phyloP scores from a whole-genome alignment of 192 early-diverging fungal genomes.

The Backusella circina region DNA sequence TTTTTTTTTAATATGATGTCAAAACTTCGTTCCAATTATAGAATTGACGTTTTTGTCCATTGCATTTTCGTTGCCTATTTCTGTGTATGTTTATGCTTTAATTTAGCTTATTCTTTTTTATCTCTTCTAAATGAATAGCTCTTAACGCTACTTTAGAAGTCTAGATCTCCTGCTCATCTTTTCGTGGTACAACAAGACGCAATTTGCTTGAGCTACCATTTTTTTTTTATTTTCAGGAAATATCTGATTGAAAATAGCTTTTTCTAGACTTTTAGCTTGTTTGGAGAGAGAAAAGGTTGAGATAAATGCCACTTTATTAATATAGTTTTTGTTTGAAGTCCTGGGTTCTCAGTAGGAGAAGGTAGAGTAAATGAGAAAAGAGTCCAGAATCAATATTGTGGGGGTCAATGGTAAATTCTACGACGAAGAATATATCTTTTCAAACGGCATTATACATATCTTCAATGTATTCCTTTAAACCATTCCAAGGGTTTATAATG shows the following conservation, averaged over 20 bases:
- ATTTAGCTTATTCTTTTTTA: not conserved
- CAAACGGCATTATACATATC: not conserved
- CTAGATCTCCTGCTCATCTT: not conserved
- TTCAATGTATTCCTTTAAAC: not conserved
- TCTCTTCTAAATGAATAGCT: not conserved
- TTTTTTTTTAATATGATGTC: not conserved
- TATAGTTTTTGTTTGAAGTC: no score
- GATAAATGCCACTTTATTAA: not conserved
- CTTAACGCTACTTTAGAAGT: not conserved
- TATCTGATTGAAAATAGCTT: not conserved
- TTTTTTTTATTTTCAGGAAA: not conserved
- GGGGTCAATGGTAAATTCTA: not conserved
- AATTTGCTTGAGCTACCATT: not conserved
- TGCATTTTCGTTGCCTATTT: not conserved
- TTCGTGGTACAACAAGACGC: not conserved
- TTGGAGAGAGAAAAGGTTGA: not conserved
- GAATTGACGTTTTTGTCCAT: not conserved
- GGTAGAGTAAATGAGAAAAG: not conserved
- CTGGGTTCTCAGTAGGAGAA: not conserved
- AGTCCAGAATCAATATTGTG: not conserved
- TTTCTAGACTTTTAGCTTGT: not conserved
- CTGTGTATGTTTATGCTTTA: not conserved
- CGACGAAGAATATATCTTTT: not conserved
- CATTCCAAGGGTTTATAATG: not conserved
- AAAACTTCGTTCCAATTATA: not conserved